phyloP scores from a whole-genome alignment of 805 yeast species.

The Yarrowia alimentaria region DNA sequence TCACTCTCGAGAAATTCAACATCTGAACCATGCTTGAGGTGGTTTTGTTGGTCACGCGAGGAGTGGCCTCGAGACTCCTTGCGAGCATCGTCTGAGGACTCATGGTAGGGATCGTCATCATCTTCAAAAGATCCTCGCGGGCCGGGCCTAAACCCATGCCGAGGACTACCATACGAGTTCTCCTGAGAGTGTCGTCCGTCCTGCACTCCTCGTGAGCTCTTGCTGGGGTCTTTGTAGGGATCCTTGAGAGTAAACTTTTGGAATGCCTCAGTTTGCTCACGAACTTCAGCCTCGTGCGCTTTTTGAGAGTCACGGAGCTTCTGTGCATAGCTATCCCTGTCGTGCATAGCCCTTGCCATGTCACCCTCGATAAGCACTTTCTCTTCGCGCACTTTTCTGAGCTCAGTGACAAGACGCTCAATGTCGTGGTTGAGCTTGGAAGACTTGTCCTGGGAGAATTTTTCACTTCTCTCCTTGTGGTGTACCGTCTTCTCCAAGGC shows the following conservation, averaged over 20 bases:
- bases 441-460: neutral
- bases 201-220: too few species aligned
- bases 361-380: neutral
- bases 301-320: neutral
- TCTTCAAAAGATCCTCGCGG: neutral
- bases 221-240: neutral
- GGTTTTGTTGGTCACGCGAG: neutral
- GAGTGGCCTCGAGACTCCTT: slow-evolving; percentile 7
- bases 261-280: slow-evolving; percentile 4
- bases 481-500: neutral
- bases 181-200: too few species aligned
- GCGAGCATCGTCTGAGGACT: neutral
- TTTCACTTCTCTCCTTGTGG: neutral
- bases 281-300: neutral
- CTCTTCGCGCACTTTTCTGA: neutral
- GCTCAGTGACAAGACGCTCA: slow-evolving; percentile 5
- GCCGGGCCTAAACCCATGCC: slow-evolving; percentile 12
- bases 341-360: neutral
- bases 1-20: slow-evolving; percentile 23
- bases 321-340: neutral
- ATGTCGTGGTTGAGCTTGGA: slow-evolving; percentile 4
- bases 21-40: neutral
- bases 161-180: neutral
- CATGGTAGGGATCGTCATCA: too few species aligned
- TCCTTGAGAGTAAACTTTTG: slow-evolving; percentile 4